phyloP scores from a whole-genome alignment of 1,139 yeast genomes.

The Pneumocystis oryctolagi region DNA sequence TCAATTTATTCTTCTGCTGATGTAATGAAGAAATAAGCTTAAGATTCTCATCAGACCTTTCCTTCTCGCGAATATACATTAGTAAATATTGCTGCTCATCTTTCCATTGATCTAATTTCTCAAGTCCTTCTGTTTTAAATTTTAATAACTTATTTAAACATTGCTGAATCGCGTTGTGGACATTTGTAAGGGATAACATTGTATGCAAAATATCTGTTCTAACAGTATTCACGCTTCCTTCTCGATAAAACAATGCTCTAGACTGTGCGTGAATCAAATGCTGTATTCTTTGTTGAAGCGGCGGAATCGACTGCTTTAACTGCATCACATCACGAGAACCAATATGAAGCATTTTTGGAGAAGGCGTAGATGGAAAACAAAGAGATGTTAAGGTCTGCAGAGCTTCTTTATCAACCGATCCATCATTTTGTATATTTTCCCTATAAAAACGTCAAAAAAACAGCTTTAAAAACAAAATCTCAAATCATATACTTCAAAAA shows the following conservation, averaged over 20 bases:
- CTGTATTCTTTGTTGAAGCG: neutral
- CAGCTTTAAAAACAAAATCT: neutral
- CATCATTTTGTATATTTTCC: neutral
- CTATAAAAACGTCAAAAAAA: neutral
- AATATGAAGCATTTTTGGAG: neutral
- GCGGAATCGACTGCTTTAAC: neutral
- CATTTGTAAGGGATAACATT: neutral
- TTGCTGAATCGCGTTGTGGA: neutral
- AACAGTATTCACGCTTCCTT: neutral
- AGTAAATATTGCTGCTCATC: neutral
- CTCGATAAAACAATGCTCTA: neutral
- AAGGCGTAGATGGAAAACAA: neutral
- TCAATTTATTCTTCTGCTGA: neutral
- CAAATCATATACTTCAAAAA: neutral
- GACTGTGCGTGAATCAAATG: neutral
- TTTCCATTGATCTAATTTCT: neutral
- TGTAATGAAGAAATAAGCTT: neutral
- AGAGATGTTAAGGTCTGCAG: neutral
- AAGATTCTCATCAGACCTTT: neutral
- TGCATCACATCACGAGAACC: neutral
- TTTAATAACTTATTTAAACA: neutral
- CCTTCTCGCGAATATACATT: neutral
- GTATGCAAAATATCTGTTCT: neutral
- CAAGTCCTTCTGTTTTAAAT: neutral
- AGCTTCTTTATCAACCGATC: neutral